phyloP scores from a whole-genome alignment of 306 rosid species.

The Vigna nakashimae region DNA sequence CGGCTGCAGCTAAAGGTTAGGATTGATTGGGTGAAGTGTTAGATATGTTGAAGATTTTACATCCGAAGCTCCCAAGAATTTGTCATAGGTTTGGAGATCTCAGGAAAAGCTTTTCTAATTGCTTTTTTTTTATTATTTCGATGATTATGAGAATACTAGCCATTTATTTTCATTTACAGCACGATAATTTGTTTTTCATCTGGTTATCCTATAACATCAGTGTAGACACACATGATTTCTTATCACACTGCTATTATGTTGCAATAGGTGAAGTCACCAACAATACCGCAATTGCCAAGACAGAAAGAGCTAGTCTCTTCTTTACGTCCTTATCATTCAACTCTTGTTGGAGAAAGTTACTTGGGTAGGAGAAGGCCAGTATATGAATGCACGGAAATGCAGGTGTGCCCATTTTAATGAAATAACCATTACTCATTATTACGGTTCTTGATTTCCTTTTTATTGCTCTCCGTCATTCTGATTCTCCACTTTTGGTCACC shows the following conservation, averaged over 20 bases:
- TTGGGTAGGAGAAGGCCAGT: conserved; percentile 88
- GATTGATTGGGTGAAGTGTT: not conserved
- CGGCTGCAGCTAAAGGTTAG: not conserved
- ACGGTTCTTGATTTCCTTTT: conserved; percentile 6
- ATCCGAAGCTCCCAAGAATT: not conserved
- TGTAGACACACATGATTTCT: conserved; percentile 23
- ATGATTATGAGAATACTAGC: conserved; percentile 14
- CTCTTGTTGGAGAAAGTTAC: conserved; percentile 95
- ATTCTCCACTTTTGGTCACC: not conserved
- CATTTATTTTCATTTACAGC: conserved; percentile 21
- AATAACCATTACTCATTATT: conserved; percentile 3
- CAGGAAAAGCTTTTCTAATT: conserved; percentile 3
- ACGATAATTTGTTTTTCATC: conserved; percentile 20
- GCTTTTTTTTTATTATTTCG: not conserved
- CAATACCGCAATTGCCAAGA: conserved; percentile 82
- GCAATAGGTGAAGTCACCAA: conserved; percentile 79
- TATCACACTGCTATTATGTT: conserved; percentile 43
- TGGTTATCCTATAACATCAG: conserved; percentile 4
- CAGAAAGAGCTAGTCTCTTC: conserved; percentile 76
- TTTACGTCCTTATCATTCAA: conserved; percentile 82
- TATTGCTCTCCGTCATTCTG: not conserved
- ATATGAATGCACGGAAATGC: conserved; percentile 88
- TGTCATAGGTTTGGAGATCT: conserved; percentile 6
- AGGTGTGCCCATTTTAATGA: conserved; percentile 63
- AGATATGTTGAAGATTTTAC: not conserved